Conservation (phyloP, 2,329 filamentous ascomycete species). For the Beauveria sp. region DNA sequence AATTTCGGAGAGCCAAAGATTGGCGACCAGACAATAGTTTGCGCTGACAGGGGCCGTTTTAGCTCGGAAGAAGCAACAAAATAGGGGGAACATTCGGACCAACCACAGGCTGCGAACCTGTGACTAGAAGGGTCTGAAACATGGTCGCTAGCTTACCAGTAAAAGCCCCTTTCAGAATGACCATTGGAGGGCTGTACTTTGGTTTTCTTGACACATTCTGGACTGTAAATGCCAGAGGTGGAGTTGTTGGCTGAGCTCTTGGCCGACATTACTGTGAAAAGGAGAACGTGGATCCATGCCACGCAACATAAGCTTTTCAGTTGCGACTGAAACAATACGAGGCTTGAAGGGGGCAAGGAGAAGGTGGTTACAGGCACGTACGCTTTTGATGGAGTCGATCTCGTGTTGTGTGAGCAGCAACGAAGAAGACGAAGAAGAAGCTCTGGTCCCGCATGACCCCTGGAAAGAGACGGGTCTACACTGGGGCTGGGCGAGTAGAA, state of each 20-base stretch:
- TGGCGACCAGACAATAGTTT: not conserved
- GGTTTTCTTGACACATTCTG: not conserved
- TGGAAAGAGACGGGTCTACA: not conserved
- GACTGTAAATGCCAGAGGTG: not conserved
- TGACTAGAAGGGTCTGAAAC: conserved; percentile 3
- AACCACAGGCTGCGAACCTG: not conserved
- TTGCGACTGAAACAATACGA: not conserved
- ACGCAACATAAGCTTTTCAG: not conserved
- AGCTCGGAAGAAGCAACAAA: not conserved
- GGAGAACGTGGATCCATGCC: not conserved
- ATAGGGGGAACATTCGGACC: not conserved
- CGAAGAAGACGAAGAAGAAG: not conserved
- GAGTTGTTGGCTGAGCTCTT: not conserved
- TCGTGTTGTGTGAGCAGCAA: not conserved
- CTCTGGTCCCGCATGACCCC: not conserved
- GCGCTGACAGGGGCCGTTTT: not conserved
- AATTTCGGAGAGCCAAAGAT: not conserved
- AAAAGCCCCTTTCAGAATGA: not conserved
- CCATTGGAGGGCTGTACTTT: not conserved
- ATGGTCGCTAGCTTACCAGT: not conserved
- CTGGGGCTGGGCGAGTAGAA: not conserved
- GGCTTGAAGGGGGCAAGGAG: not conserved
- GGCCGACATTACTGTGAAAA: not conserved
- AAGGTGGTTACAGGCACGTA: not conserved
- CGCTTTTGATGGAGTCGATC: not conserved